Conservation (phyloP, 2,329 filamentous ascomycete species). For the Monilinia vaccinii-corymbosi region DNA sequence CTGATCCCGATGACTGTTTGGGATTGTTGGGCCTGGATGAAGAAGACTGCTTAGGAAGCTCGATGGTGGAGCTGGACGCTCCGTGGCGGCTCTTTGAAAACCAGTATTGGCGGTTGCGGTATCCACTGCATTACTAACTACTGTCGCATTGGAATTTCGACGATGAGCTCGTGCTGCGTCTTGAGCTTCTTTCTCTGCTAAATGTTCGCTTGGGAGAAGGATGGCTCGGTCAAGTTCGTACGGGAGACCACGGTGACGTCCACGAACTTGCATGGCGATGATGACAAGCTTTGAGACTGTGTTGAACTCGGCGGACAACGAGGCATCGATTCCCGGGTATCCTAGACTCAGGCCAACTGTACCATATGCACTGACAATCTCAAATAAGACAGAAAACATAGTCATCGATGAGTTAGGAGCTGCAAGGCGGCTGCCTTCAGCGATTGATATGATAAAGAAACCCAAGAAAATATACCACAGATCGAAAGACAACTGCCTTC, state of each 20-base stretch:
- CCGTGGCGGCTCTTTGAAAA: slow-evolving; percentile 11
- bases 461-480: slow-evolving; percentile 95
- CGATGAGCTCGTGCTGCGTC: slow-evolving; percentile 28
- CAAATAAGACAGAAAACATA: slow-evolving; percentile 67
- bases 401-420: slow-evolving; percentile 49
- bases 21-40: slow-evolving; percentile 28
- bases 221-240: slow-evolving; percentile 64
- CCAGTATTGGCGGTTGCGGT: slow-evolving; percentile 1
- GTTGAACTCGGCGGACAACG: slow-evolving; percentile 74
- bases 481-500: slow-evolving; percentile 90
- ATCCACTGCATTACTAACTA: slow-evolving; percentile 7
- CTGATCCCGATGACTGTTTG: slow-evolving; percentile 20
- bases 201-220: slow-evolving; percentile 54
- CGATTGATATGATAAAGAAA: slow-evolving; percentile 84
- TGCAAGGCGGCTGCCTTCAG: slow-evolving; percentile 66
- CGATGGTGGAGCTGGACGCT: slow-evolving; percentile 8
- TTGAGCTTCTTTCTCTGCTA: slow-evolving; percentile 49
- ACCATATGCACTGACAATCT: slow-evolving; percentile 84
- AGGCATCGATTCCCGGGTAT: slow-evolving; percentile 65
- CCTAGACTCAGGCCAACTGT: slow-evolving; percentile 89
- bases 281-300: slow-evolving; percentile 54
- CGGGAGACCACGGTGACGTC: slow-evolving; percentile 58
- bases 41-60: slow-evolving; percentile 26
- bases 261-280: slow-evolving; percentile 60
- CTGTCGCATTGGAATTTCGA: slow-evolving; percentile 13